These are phyloP conservation scores for Neurospora sublineolata DNA, from an alignment of 495 filamentous ascomycete species.

Conservation along the genomic window DNA sequence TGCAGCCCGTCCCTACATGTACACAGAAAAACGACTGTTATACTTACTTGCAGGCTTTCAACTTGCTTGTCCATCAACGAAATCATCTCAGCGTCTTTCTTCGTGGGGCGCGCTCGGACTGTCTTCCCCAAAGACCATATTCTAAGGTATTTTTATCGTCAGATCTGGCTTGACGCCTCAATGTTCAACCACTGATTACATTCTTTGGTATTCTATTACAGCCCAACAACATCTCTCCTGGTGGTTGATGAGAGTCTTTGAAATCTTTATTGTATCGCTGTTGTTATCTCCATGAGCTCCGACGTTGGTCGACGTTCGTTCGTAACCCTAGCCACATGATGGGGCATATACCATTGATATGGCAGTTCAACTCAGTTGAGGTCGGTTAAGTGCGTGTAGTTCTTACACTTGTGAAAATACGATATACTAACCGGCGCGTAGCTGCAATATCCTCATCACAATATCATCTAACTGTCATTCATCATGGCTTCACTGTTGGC, in stretches of 20 bases:
- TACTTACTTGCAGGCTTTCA: not conserved
- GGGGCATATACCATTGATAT: not conserved
- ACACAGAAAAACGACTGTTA: not conserved
- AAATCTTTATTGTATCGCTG: not conserved
- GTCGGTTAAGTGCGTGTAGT: not conserved
- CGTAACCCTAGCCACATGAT: not conserved
- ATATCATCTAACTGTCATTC: not conserved
- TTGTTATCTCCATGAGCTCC: not conserved
- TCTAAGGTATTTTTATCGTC: not conserved
- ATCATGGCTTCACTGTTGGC: not conserved
- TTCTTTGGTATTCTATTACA: not conserved
- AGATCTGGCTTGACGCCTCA: not conserved
- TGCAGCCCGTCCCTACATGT: not conserved
- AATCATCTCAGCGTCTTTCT: not conserved
- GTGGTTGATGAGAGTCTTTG: not conserved
- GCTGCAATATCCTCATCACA: not conserved
- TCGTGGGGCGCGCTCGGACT: not conserved
- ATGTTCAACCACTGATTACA: not conserved
- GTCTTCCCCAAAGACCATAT: not conserved
- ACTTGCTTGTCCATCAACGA: not conserved
- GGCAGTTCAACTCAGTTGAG: not conserved
- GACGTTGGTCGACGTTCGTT: not conserved
- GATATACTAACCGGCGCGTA: not conserved
- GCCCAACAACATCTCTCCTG: not conserved
- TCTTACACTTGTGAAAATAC: not conserved